Evolutionary conservation across 768 basidiomycete species (phyloP), one percentile per base, ranked within the genome.

Genomic region (Hysterangium stoloniferum): DNA sequence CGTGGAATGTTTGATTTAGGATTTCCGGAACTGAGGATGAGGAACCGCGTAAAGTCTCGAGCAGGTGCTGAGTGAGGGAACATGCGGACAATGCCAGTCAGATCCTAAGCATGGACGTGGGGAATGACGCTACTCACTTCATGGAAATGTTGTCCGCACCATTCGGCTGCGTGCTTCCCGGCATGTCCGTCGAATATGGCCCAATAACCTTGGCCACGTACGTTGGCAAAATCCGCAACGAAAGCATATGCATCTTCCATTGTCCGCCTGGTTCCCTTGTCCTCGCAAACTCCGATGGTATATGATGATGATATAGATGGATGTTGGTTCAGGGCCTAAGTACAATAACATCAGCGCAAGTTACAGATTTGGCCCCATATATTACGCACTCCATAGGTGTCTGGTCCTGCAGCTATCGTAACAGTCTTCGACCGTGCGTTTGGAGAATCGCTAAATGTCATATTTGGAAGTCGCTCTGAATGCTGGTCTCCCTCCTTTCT

Each of bases 191-290:
- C 96, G 60, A 98, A 99, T 38, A 99, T 82, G 5, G 95, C 95
- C 64, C 95, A 98, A 73, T 96, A 98, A 6, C 94, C 96, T 64
- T 99, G 96, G 0, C 96, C 96, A 37, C 85, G 80, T 17, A 98
- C 74, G 31, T 82, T 79, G 32, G 82, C 92, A 64, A 88, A 99
- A 64, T 98, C 94, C 55, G 94, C 86, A 52, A 98, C 82, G 61
- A 97, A 96, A 20, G 92, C 91, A 65, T 98, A 93, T 6, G 91
- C 81, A 64, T 98, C 96, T 67, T 98, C 96, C 96, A 98, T 98
- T 44, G 86, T 89, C 56, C 95, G 74, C 54, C 96, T 74, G 48
- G 85, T 77, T 41, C 93, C 90, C 66, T 84, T 92, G 68, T 96
- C 91, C 59, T 95, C 92, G 31, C 82, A 71, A 8, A 85, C 77